Percentiles rank a stretch among this genome's conserved stretches.
Evolutionary conservation across 2,329 filamentous ascomycete genomes (phyloP).

Genomic region (Phialophora verrucosa): DNA sequence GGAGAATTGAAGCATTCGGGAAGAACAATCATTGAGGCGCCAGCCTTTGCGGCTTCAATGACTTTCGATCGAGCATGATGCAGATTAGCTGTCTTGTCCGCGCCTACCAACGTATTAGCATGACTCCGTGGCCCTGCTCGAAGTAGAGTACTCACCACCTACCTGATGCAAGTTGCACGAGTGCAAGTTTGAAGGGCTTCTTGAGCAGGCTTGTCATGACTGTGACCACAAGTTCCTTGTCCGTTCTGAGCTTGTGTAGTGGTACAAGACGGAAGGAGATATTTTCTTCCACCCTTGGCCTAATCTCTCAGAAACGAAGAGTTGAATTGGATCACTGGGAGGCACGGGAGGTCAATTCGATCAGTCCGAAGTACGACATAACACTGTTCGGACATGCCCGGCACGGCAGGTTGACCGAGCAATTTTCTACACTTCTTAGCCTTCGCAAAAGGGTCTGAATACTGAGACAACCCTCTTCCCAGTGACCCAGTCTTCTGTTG

Average conservation of each 20-base stretch:
- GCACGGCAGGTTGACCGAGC: slow-evolving; percentile 11
- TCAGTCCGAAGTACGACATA: not conserved
- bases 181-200: slow-evolving; percentile 77
- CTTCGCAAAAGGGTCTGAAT: too few relatives aligned
- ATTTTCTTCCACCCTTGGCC: not conserved
- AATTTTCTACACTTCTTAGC: too few relatives aligned
- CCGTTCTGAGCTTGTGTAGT: not conserved
- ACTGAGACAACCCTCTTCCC: too few relatives aligned
- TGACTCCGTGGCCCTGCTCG: not conserved
- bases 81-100: slow-evolving; percentile 87
- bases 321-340: not conserved
- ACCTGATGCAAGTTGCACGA: slow-evolving; percentile 80
- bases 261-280: not conserved
- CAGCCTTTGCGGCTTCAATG: slow-evolving; percentile 74
- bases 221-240: not conserved
- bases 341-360: not conserved
- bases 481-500: too few relatives aligned
- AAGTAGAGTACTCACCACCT: slow-evolving; percentile 33
- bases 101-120: slow-evolving; percentile 52
- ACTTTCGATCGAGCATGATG: slow-evolving; percentile 79
- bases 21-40: slow-evolving; percentile 85
- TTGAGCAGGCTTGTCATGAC: slow-evolving; percentile 67
- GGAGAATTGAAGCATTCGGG: slow-evolving; percentile 99
- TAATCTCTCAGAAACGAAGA: not conserved
- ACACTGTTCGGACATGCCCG: not conserved